Evolutionary conservation across 169 alveolate species (phyloP).

Genomic region (Cryptosporidium viatorum): DNA sequence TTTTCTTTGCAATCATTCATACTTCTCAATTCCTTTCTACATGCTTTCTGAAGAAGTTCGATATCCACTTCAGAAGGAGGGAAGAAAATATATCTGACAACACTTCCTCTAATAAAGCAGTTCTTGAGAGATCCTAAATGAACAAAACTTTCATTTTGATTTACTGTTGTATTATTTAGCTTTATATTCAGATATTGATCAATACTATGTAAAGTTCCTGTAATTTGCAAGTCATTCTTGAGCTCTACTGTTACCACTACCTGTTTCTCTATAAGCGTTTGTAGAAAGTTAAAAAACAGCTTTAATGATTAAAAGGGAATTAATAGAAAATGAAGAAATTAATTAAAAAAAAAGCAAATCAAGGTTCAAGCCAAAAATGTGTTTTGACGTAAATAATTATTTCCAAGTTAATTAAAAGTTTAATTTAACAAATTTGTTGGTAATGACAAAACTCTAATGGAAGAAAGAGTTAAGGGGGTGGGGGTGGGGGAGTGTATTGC

Average conservation of each 20-base stretch:
- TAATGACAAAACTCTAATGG: no score
- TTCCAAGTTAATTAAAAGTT: no score
- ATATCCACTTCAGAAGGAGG: slow-evolving; percentile 90
- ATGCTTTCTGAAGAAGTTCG: slow-evolving; percentile 90
- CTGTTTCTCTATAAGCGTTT: slow-evolving; percentile 89
- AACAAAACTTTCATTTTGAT: slow-evolving; percentile 90
- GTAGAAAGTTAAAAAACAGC: slow-evolving; percentile 91
- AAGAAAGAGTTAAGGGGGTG: neutral
- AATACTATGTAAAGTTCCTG: slow-evolving; percentile 92
- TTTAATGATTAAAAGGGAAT: slow-evolving; percentile 43
- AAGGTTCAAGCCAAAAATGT: neutral
- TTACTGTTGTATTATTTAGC: slow-evolving; percentile 90
- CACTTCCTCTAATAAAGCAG: slow-evolving; percentile 95
- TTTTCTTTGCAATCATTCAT: slow-evolving; percentile 57
- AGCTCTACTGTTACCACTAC: slow-evolving; percentile 92
- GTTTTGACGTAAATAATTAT: neutral
- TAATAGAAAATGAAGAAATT: neutral
- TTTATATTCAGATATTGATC: slow-evolving; percentile 93
- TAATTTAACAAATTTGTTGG: no score
- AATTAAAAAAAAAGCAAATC: no score
- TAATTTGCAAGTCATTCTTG: slow-evolving; percentile 92
- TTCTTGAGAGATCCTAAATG: slow-evolving; percentile 92
- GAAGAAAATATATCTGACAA: slow-evolving; percentile 92
- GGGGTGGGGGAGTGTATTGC: neutral
- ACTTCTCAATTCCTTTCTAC: slow-evolving; percentile 85